Conservation (phyloP, 1,284 basidiomycete species). For the Fomes fomentarius region DNA sequence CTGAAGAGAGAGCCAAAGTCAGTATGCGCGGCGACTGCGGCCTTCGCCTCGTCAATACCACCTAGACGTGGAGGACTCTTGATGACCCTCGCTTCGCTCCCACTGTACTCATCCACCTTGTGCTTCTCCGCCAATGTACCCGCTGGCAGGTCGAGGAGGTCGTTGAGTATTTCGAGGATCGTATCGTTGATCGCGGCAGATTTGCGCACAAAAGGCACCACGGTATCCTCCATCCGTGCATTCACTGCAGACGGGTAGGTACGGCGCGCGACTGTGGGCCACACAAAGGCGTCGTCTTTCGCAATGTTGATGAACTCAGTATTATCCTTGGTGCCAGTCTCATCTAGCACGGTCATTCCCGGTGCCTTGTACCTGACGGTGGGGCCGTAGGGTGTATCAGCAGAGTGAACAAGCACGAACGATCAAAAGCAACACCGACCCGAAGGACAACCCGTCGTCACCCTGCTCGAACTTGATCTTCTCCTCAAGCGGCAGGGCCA, state of each 20-base stretch:
- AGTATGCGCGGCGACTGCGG: conserved; percentile 17
- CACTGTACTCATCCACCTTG: conserved; percentile 13
- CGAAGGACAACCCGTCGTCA: conserved; percentile 35
- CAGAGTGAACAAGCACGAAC: neutral
- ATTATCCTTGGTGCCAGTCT: conserved; percentile 33
- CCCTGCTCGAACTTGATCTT: conserved; percentile 39
- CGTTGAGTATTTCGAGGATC: conserved; percentile 36
- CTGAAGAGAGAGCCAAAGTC: conserved; percentile 25
- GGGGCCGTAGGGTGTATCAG: too few relatives aligned
- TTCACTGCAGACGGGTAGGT: conserved; percentile 36
- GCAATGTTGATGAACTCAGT: conserved; percentile 36
- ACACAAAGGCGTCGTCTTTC: conserved; percentile 36
- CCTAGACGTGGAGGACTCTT: conserved; percentile 6
- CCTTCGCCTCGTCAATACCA: conserved; percentile 4
- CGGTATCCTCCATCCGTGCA: conserved; percentile 30
- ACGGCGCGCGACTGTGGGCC: conserved; percentile 31
- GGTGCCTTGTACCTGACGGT: too few relatives aligned
- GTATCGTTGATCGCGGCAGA: conserved; percentile 33
- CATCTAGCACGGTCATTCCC: conserved; percentile 36
- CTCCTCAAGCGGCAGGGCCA: conserved; percentile 36
- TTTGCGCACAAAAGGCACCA: conserved; percentile 36
- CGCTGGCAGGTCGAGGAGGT: conserved; percentile 26
- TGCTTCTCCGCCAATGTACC: conserved; percentile 17
- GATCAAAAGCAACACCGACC: conserved; percentile 19
- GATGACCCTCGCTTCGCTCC: conserved; percentile 18